Percentiles rank a stretch among this genome's conserved stretches.
Evolutionary conservation across 148 eudicot genomes (phyloP).

Genomic region (Camellia japonica): DNA sequence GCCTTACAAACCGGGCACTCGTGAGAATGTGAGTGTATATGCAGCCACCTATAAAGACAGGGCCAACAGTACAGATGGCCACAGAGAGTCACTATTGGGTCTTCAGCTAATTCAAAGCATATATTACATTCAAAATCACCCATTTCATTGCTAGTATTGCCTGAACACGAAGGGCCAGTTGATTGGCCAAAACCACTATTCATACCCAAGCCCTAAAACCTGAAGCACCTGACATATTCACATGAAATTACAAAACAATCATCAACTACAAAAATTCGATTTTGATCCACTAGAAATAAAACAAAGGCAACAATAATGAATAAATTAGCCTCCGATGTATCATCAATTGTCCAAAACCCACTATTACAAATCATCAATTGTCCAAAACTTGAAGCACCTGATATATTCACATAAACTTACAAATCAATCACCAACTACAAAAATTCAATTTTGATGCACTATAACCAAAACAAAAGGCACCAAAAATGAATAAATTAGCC

Average conservation of each 20-base stretch:
- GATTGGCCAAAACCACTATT: conserved; percentile 22
- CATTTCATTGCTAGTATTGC: conserved; percentile 4
- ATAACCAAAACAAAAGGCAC: neutral
- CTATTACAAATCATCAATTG: too few species aligned
- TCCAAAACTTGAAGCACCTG: too few species aligned
- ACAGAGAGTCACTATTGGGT: conserved; percentile 46
- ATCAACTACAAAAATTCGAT: neutral
- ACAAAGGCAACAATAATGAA: neutral
- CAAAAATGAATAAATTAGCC: neutral
- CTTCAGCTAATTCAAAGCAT: conserved; percentile 48
- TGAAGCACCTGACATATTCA: conserved; percentile 1
- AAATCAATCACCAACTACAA: too few species aligned
- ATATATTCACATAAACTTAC: too few species aligned
- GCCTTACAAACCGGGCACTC: conserved; percentile 53
- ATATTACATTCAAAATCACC: conserved; percentile 48
- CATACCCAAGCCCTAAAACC: conserved; percentile 15
- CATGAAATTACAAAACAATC: neutral
- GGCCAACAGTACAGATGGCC: conserved; percentile 59
- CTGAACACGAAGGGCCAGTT: conserved; percentile 15
- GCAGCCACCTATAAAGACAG: conserved; percentile 48
- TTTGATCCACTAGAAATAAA: neutral
- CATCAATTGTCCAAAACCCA: neutral
- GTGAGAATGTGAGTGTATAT: conserved; percentile 32
- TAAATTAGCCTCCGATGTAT: neutral
- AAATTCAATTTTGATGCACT: too few species aligned